Percentiles rank a stretch among this genome's conserved stretches.
Evolutionary conservation across 352 stramenopile genomes (phyloP).

Genomic region (Phytophthora niederhauseri): DNA sequence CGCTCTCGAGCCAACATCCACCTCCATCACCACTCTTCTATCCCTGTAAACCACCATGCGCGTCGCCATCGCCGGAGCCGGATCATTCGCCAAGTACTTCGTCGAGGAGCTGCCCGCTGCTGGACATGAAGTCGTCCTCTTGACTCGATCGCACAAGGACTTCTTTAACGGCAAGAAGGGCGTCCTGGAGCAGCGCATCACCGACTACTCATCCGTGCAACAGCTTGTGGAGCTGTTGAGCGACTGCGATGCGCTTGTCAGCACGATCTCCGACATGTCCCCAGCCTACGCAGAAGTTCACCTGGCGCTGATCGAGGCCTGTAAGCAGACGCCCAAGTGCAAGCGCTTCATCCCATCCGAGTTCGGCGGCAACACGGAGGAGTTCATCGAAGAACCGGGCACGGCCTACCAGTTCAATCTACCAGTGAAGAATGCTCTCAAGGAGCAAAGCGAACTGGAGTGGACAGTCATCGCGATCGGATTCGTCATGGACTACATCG

Average conservation of each 20-base stretch:
- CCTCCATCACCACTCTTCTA: neutral
- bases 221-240: conserved; percentile 26
- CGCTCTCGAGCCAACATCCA: conserved; percentile 3
- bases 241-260: conserved; percentile 43
- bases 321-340: conserved; percentile 42
- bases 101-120: conserved; percentile 28
- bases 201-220: conserved; percentile 36
- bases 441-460: conserved; percentile 37
- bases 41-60: conserved; percentile 30
- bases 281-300: conserved; percentile 23
- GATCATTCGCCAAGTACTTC: conserved; percentile 44
- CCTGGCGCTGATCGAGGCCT: conserved; percentile 37
- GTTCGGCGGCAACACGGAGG: conserved; percentile 42
- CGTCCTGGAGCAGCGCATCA: conserved; percentile 37
- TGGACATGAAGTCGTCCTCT: conserved; percentile 41
- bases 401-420: conserved; percentile 18
- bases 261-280: conserved; percentile 28
- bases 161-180: conserved; percentile 41
- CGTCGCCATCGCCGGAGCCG: conserved; percentile 42
- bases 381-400: conserved; percentile 20
- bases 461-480: conserved; percentile 42
- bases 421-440: conserved; percentile 28
- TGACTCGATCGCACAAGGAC: conserved; percentile 45
- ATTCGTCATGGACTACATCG: conserved; percentile 41
- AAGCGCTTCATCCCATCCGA: conserved; percentile 55